Base-by-base conservation (phyloP, 2,329 filamentous ascomycete species). In the Rugonectria rugulosa region DNA sequence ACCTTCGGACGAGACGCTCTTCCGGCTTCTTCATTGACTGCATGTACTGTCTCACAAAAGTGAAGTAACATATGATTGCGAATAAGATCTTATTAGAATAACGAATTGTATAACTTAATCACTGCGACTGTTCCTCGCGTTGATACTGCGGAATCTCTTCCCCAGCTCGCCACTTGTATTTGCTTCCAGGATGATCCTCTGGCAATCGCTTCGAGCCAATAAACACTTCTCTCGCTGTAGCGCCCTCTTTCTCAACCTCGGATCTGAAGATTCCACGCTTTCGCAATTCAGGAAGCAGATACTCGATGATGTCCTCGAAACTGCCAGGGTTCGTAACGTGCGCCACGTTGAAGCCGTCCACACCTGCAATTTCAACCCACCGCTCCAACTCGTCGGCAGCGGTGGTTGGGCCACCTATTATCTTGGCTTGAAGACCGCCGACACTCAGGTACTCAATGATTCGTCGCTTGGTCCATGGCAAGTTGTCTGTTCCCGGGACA, bases 221-320 rank as follows among this genome's bases (percentile, higher is more conserved):
- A 0, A 88, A 73, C 70, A 82, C 87, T 70, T 88, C 86, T 21
- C 85, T 72, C 1, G 79, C 80, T 2, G 82, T 85, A 10, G 15
- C 64, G 61, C 24, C 76, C 71, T 24, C 76, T 72, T 7, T 54
- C 2, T 67, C 64, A 17, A 40, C 54, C 14, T 47, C 43, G 1
- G 54, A 44, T 17, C 51, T 37, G 9, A 73, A 74, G 10, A 69
- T 31, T 0, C 68, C 68, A 3, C 68, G 46, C 7, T 56, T 43
- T 12, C 65, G 42, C 19, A 70, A 47, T 17, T 68, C 68, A 7
- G 68, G 68, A 1, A 70, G 48, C 8, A 70, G 34, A 11, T 67
- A 48, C 19, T 69, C 62, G 1, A 69, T 63, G 2, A 70, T 60
- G 10, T 70, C 68, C 32, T 68, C 68, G 32, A 67, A 70, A 2